phyloP scores from a whole-genome alignment of 805 yeast species.

The Yarrowia deformans region DNA sequence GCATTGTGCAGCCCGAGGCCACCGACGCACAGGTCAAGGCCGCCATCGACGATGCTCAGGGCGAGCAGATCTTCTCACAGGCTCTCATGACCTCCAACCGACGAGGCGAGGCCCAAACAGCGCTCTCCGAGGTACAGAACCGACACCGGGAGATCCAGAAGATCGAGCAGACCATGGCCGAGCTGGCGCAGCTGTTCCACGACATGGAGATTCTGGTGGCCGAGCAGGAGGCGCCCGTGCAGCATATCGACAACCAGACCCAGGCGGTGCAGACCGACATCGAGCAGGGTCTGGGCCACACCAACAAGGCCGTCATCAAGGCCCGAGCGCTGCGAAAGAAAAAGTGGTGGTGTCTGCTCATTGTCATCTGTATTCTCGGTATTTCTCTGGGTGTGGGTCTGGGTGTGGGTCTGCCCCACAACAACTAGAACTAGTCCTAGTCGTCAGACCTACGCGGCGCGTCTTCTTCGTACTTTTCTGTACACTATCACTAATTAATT shows the following conservation, averaged over 20 bases:
- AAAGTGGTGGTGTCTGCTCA: constrained; percentile 73
- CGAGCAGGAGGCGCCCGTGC: constrained; percentile 89
- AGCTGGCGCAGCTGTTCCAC: constrained; percentile 89
- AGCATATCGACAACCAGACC: constrained; percentile 81
- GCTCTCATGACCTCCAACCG: constrained; percentile 59
- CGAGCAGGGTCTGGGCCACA: constrained; percentile 93
- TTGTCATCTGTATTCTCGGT: constrained; percentile 57
- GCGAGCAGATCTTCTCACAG: constrained; percentile 92
- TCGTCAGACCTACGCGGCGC: too few relatives aligned
- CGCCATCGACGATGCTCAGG: constrained; percentile 80
- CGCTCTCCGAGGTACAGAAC: constrained; percentile 91
- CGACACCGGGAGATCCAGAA: constrained; percentile 95
- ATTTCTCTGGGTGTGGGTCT: constrained; percentile 19
- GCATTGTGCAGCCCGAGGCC: constrained; percentile 62
- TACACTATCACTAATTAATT: constrained; percentile 30
- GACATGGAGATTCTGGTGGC: constrained; percentile 97
- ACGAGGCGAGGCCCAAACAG: constrained; percentile 83
- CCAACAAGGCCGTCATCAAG: constrained; percentile 83
- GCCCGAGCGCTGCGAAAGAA: constrained; percentile 91
- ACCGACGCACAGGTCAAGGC: constrained; percentile 82
- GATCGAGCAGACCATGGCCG: constrained; percentile 94
- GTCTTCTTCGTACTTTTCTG: constrained; percentile 12
- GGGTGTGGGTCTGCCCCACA: constrained; percentile 24
- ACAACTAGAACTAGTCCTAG: neutral
- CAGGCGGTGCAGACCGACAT: constrained; percentile 85